phyloP scores from a whole-genome alignment of 2,329 filamentous ascomycete genomes.

The Xylariales sp. region DNA sequence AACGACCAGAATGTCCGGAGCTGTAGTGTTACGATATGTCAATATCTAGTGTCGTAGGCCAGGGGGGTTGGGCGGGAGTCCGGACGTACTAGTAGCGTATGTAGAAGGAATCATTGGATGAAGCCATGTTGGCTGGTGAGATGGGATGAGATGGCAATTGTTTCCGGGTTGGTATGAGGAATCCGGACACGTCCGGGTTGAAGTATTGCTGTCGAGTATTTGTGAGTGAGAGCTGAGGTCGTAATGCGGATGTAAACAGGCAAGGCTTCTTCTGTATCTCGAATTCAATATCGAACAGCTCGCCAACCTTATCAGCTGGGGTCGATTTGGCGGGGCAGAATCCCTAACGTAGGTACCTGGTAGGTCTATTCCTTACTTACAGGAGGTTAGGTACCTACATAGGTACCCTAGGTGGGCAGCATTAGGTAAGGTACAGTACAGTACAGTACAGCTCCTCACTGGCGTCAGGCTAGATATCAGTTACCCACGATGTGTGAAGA shows the following conservation, averaged over 20 bases:
- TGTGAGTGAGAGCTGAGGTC: neutral
- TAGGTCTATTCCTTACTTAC: too few species aligned
- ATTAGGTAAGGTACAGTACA: too few species aligned
- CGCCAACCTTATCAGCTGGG: slow-evolving; percentile 12
- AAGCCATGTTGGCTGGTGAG: slow-evolving; percentile 51
- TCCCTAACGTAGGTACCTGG: neutral
- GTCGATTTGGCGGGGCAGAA: slow-evolving; percentile 28
- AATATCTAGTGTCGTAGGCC: slow-evolving; percentile 12
- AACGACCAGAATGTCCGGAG: slow-evolving; percentile 96
- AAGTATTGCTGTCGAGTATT: slow-evolving; percentile 2
- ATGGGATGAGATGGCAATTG: neutral
- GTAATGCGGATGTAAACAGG: slow-evolving; percentile 7
- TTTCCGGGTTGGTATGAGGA: neutral
- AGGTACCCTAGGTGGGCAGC: too few species aligned
- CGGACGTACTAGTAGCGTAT: slow-evolving; percentile 91
- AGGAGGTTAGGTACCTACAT: too few species aligned
- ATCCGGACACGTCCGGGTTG: neutral
- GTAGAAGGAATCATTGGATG: slow-evolving; percentile 86
- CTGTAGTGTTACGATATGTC: slow-evolving; percentile 59
- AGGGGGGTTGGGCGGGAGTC: neutral
- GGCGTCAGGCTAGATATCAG: too few species aligned
- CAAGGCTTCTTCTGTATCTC: slow-evolving; percentile 19
- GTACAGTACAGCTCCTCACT: too few species aligned
- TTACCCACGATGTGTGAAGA: too few species aligned
- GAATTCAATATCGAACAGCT: slow-evolving; percentile 22